phyloP scores from a whole-genome alignment of 2,329 filamentous ascomycete species.

The Ceratocystiopsis sp. region DNA sequence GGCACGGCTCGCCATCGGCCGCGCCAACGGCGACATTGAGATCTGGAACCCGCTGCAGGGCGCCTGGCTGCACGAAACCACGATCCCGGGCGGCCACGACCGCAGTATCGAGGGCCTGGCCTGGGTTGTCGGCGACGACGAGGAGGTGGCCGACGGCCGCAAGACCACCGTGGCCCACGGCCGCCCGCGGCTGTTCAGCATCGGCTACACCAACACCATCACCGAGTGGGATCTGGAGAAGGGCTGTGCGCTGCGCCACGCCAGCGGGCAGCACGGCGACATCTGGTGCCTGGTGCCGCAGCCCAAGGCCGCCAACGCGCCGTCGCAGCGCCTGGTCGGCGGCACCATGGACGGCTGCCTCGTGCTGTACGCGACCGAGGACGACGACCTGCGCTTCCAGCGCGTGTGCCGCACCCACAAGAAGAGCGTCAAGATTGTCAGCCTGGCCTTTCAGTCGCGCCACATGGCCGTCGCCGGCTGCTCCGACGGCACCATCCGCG shows the following conservation, averaged over 20 bases:
- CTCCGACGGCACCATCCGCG: conserved; percentile 87
- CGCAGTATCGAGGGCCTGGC: conserved; percentile 78
- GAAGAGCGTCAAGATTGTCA: conserved; percentile 79
- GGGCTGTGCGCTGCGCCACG: conserved; percentile 61
- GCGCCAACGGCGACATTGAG: conserved; percentile 90
- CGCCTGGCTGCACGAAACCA: conserved; percentile 76
- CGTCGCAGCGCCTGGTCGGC: conserved; percentile 48
- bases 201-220: conserved; percentile 79
- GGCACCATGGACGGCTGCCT: conserved; percentile 87
- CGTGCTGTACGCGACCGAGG: conserved; percentile 70
- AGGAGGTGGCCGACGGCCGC: conserved; percentile 44
- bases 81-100: conserved; percentile 68
- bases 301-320: conserved; percentile 29
- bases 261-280: conserved; percentile 83
- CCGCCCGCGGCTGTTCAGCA: conserved; percentile 78
- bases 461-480: conserved; percentile 77
- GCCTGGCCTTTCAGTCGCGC: conserved; percentile 74
- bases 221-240: conserved; percentile 89
- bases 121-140: conserved; percentile 78
- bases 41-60: conserved; percentile 85
- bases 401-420: conserved; percentile 47
- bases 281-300: conserved; percentile 94
- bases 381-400: conserved; percentile 67
- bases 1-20: conserved; percentile 70
- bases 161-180: conserved; percentile 37